Evolutionary conservation across 23 red algal species (phyloP).

Genomic region (Agarophyton chilense): DNA sequence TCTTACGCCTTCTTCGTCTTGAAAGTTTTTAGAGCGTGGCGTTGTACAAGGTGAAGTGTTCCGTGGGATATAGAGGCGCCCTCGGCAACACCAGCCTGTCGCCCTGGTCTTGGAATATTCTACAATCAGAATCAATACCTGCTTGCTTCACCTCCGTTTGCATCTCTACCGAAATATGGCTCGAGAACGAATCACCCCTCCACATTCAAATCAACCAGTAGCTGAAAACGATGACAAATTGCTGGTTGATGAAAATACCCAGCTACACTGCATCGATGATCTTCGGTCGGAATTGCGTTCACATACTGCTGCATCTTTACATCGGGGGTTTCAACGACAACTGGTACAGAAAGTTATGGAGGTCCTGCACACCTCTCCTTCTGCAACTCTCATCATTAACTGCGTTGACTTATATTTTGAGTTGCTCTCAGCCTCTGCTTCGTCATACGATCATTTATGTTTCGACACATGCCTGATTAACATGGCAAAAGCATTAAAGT

Average conservation of each 20-base stretch:
- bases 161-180: neutral
- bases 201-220: neutral
- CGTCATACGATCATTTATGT: neutral
- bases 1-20: too few species aligned
- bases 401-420: neutral
- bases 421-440: neutral
- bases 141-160: neutral
- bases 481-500: neutral
- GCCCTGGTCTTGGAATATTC: neutral
- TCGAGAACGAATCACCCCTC: neutral
- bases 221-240: neutral
- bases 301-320: neutral
- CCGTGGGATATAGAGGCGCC: too few species aligned
- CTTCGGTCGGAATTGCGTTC: neutral
- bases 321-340: neutral
- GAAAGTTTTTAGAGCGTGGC: too few species aligned
- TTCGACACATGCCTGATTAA: neutral
- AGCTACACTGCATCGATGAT: neutral
- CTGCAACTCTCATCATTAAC: neutral
- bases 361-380: conserved; percentile 1
- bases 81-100: too few species aligned
- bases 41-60: too few species aligned
- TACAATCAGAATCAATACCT: neutral
- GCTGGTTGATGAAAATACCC: neutral
- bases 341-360: neutral